Conservation (phyloP, 768 basidiomycete species). For the Termitomyces sp. region DNA sequence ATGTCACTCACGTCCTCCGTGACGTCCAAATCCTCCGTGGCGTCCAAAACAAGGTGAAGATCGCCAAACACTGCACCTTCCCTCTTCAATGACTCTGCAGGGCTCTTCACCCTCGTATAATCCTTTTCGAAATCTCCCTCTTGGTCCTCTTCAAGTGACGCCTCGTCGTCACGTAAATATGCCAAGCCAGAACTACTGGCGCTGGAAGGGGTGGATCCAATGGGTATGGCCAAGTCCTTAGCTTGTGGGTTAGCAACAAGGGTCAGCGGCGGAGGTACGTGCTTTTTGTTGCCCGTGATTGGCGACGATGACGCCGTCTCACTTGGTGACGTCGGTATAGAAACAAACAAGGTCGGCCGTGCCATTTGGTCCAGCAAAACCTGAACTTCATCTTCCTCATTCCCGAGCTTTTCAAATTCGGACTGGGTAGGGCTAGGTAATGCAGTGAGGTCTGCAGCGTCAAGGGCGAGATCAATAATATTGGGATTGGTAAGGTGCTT, state of each 20-base stretch:
- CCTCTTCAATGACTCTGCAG: constrained; percentile 38
- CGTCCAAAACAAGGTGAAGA: constrained; percentile 44
- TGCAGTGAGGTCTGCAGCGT: constrained; percentile 30
- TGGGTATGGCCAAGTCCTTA: constrained; percentile 26
- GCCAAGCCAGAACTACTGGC: constrained; percentile 35
- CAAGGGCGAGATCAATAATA: constrained; percentile 47
- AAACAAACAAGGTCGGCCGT: constrained; percentile 22
- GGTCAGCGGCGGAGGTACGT: constrained; percentile 54
- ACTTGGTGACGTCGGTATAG: constrained; percentile 34
- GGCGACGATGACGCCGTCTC: constrained; percentile 29
- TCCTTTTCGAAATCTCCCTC: constrained; percentile 37
- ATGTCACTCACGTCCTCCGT: constrained; percentile 34
- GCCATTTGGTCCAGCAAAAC: constrained; percentile 37
- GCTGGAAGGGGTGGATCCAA: constrained; percentile 29
- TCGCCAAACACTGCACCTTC: constrained; percentile 47
- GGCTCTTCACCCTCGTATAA: constrained; percentile 25
- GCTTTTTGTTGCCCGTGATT: constrained; percentile 24
- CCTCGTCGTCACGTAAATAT: constrained; percentile 34
- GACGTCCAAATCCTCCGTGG: too few relatives aligned
- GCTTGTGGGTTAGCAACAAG: constrained; percentile 33
- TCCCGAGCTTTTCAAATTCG: constrained; percentile 24
- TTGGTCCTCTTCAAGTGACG: constrained; percentile 23
- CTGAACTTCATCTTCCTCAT: constrained; percentile 36
- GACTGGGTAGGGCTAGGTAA: constrained; percentile 19
- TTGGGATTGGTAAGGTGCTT: constrained; percentile 33